Percentiles rank a stretch among this genome's conserved stretches.
These are phyloP conservation scores for Botrytis byssoidea DNA, from an alignment of 2,329 filamentous ascomycete genomes.

Conservation along the genomic window DNA sequence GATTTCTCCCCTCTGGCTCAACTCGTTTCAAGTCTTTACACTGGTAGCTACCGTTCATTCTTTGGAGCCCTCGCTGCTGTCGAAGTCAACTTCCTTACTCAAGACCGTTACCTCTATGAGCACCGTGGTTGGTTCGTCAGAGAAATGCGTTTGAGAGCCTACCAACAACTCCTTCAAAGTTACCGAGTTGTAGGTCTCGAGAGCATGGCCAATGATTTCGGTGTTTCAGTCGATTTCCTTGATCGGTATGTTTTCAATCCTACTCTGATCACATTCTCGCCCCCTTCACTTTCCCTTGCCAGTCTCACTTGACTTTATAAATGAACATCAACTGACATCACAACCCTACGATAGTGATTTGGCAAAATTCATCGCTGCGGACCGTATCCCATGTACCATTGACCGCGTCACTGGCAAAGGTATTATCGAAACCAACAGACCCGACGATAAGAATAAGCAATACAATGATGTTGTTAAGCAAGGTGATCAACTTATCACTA, in stretches of 20 bases:
- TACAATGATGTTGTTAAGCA: conserved; percentile 98
- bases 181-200: conserved; percentile 95
- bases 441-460: conserved; percentile 99
- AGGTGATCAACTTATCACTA: conserved; percentile 95
- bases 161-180: conserved; percentile 95
- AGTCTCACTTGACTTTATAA: not conserved
- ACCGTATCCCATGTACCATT: conserved; percentile 93
- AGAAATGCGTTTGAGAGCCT: conserved; percentile 94
- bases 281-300: not conserved
- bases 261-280: conserved; percentile 8
- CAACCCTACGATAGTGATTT: conserved; percentile 66
- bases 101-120: conserved; percentile 93
- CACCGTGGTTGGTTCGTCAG: conserved; percentile 97
- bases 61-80: conserved; percentile 86
- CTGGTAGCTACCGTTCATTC: conserved; percentile 89
- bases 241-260: conserved; percentile 66
- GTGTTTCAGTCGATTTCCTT: conserved; percentile 92
- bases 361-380: conserved; percentile 93
- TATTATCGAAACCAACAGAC: conserved; percentile 95
- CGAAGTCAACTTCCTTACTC: conserved; percentile 89
- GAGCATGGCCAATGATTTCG: conserved; percentile 97
- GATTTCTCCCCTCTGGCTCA: conserved; percentile 88
- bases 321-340: conserved; percentile 2
- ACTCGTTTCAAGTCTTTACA: conserved; percentile 88
- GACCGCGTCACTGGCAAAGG: conserved; percentile 95